These are phyloP conservation scores for Guillardia theta DNA, from an alignment of 78 protist genomes.

Conservation along the genomic window DNA sequence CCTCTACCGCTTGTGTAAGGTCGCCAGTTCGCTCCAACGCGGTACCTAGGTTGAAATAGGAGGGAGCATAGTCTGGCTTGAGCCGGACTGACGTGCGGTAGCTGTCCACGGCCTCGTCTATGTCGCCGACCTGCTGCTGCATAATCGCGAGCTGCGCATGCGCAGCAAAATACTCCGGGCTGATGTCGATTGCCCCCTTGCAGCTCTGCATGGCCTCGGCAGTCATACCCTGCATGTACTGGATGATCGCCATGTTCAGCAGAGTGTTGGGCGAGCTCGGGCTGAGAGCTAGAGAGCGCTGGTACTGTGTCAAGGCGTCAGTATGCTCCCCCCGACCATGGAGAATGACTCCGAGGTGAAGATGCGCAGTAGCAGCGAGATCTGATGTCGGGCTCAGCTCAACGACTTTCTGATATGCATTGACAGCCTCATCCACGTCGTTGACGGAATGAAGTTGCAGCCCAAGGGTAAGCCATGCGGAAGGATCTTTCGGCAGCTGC, in stretches of 20 bases:
- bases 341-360: not conserved
- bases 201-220: not conserved
- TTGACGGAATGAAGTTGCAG: not conserved
- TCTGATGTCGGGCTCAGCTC: not conserved
- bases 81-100: not conserved
- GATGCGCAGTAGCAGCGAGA: not conserved
- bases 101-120: not conserved
- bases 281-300: not conserved
- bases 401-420: not conserved
- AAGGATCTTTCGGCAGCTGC: not conserved
- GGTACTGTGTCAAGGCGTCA: not conserved
- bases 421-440: not conserved
- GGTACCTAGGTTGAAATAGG: conserved; percentile 29
- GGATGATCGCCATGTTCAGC: conserved; percentile 20
- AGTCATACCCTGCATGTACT: not conserved
- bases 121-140: not conserved
- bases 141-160: not conserved
- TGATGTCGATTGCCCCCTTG: not conserved
- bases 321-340: not conserved
- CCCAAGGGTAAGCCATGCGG: not conserved
- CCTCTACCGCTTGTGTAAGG: not conserved
- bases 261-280: not conserved
- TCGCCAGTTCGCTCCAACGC: not conserved
- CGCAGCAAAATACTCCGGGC: not conserved
- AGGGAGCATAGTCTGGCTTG: not conserved